Conservation (phyloP, 2,329 filamentous ascomycete species). For the Alternaria sp. region DNA sequence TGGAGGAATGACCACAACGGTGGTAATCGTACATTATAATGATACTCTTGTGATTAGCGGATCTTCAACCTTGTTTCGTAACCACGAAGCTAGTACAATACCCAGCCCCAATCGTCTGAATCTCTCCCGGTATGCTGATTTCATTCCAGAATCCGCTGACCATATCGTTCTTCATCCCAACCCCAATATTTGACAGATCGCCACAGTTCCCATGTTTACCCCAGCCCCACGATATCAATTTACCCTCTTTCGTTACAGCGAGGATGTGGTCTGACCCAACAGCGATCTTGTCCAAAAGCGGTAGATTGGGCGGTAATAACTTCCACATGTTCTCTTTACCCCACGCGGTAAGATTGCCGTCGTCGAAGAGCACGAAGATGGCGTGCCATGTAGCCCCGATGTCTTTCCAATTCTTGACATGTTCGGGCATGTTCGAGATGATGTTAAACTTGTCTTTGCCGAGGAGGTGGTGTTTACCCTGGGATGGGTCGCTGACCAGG, state of each 20-base stretch:
- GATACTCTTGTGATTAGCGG: not conserved
- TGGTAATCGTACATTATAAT: not conserved
- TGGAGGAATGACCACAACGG: not conserved
- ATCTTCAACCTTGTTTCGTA: not conserved
- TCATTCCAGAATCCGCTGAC: conserved; percentile 39
- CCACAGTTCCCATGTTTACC: conserved; percentile 98
- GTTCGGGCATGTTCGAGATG: conserved; percentile 61
- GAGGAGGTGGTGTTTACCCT: conserved; percentile 69
- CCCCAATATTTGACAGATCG: conserved; percentile 14
- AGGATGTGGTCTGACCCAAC: conserved; percentile 91
- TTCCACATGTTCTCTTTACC: conserved; percentile 88
- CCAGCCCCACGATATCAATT: conserved; percentile 91
- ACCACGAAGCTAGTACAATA: conserved; percentile 41
- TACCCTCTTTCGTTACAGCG: conserved; percentile 67
- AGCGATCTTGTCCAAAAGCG: conserved; percentile 67
- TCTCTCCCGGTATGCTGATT: conserved; percentile 28
- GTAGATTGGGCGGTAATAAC: conserved; percentile 68
- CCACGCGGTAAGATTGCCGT: conserved; percentile 72
- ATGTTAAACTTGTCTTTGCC: conserved; percentile 79
- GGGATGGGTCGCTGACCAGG: conserved; percentile 61
- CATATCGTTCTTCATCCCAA: conserved; percentile 34
- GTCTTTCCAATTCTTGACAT: conserved; percentile 66
- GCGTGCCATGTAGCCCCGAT: conserved; percentile 83
- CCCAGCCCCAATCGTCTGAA: conserved; percentile 32
- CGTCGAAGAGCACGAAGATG: conserved; percentile 70